phyloP scores from a whole-genome alignment of 768 basidiomycete species.

The Phlebiopsis gigantea region DNA sequence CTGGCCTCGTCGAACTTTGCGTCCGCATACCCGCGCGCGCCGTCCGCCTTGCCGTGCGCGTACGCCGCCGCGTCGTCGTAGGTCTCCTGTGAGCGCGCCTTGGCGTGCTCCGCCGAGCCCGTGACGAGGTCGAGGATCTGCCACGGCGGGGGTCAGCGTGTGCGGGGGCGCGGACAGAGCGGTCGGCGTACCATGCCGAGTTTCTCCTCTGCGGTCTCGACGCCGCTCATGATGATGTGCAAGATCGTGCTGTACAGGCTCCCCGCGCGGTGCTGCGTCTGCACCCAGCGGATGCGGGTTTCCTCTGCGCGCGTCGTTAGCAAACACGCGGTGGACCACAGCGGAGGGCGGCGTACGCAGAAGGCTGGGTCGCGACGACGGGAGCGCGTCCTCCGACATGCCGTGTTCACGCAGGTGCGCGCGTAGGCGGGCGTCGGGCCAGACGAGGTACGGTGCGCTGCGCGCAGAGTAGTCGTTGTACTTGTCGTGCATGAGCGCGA shows the following conservation, averaged over 20 bases:
- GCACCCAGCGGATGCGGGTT: conserved; percentile 74
- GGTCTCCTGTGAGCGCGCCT: conserved; percentile 21
- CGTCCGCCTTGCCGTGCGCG: conserved; percentile 21
- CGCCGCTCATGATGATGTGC: conserved; percentile 60
- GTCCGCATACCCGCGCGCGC: conserved; percentile 18
- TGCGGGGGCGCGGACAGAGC: not conserved
- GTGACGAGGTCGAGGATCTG: conserved; percentile 35
- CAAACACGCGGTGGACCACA: not conserved
- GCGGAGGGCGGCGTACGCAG: conserved; percentile 46
- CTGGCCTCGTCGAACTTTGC: conserved; percentile 21
- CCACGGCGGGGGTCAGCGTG: not conserved
- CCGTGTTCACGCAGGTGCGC: conserved; percentile 81
- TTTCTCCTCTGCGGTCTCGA: conserved; percentile 74
- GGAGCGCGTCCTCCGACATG: conserved; percentile 62
- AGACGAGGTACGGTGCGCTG: conserved; percentile 67
- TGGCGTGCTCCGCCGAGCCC: conserved; percentile 30
- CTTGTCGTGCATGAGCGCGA: conserved; percentile 69
- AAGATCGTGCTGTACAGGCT: conserved; percentile 54
- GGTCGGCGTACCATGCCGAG: conserved; percentile 40
- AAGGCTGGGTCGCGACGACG: conserved; percentile 65
- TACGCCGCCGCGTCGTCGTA: conserved; percentile 20
- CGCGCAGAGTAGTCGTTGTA: conserved; percentile 43
- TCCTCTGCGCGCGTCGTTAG: conserved; percentile 44
- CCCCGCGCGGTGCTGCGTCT: conserved; percentile 53
- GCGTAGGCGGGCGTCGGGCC: conserved; percentile 91